Conservation (phyloP, 75 land plant genomes). For the Gnetum montanum region DNA sequence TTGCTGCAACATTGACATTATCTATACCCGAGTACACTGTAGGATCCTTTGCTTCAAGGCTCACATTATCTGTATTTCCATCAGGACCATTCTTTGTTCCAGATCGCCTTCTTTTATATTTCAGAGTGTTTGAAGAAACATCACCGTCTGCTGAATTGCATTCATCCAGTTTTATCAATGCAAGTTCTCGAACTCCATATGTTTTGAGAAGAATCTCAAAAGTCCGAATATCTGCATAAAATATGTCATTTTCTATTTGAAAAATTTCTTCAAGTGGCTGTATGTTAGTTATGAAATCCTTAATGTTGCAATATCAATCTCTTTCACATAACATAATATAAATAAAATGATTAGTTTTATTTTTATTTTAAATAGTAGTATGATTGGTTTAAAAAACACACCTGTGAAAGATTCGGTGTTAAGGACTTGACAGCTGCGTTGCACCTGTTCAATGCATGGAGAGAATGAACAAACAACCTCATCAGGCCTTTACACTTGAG, state of each 20-base stretch:
- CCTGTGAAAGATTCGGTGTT: constrained; percentile 25
- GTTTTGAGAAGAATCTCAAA: constrained; percentile 85
- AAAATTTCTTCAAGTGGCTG: background rate
- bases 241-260: background rate
- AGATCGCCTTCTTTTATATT: constrained; percentile 35
- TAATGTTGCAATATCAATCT: background rate
- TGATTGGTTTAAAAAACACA: constrained; percentile 4
- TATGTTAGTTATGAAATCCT: background rate
- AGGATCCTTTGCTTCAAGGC: background rate
- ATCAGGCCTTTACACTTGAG: constrained; percentile 52
- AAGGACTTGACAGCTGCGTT: constrained; percentile 38
- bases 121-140: constrained; percentile 12
- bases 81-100: constrained; percentile 15
- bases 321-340: background rate
- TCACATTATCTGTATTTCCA: constrained; percentile 5
- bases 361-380: background rate
- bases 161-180: constrained; percentile 11
- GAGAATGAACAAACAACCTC: constrained; percentile 84
- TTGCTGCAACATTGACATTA: constrained; percentile 22
- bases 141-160: constrained; percentile 4
- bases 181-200: constrained; percentile 63
- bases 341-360: background rate
- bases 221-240: constrained; percentile 66
- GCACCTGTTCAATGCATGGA: constrained; percentile 99
- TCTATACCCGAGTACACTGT: constrained; percentile 6